Conservation (phyloP, 2,329 filamentous ascomycete genomes). For the Catunica adiposa region DNA sequence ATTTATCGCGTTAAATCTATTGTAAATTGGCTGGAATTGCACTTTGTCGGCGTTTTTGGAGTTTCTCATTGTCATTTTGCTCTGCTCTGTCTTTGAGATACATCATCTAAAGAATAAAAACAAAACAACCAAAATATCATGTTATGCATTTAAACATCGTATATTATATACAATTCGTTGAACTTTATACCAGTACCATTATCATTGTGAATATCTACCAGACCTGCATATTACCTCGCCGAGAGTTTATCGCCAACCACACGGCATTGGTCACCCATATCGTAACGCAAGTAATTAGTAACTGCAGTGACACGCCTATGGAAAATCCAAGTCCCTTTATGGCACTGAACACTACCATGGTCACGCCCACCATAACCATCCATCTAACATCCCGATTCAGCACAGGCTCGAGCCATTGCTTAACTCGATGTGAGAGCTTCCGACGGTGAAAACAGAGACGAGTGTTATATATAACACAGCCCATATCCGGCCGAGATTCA, state of each 20-base stretch:
- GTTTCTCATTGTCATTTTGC: slow-evolving; percentile 13
- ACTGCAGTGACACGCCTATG: not conserved
- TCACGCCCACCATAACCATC: not conserved
- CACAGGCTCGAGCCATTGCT: not conserved
- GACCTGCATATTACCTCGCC: not conserved
- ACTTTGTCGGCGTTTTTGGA: slow-evolving; percentile 14
- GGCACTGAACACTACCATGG: not conserved
- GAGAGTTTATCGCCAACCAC: not conserved
- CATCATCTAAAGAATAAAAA: slow-evolving; percentile 9
- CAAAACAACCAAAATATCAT: slow-evolving; percentile 6
- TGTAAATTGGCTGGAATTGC: slow-evolving; percentile 12
- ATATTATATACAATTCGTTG: slow-evolving; percentile 1
- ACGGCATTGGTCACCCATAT: not conserved
- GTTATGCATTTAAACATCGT: not conserved
- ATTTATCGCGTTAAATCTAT: slow-evolving; percentile 4
- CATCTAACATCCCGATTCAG: not conserved
- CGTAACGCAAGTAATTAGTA: not conserved
- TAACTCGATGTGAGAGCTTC: not conserved
- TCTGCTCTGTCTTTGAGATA: slow-evolving; percentile 12
- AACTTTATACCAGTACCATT: not conserved
- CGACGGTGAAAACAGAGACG: slow-evolving; percentile 29
- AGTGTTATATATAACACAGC: slow-evolving; percentile 39
- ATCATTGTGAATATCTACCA: no score
- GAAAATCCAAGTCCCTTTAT: not conserved
- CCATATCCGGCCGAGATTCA: slow-evolving; percentile 38